Base-by-base conservation (phyloP, 345 rosid species). In the Linum usitatissimum region DNA sequence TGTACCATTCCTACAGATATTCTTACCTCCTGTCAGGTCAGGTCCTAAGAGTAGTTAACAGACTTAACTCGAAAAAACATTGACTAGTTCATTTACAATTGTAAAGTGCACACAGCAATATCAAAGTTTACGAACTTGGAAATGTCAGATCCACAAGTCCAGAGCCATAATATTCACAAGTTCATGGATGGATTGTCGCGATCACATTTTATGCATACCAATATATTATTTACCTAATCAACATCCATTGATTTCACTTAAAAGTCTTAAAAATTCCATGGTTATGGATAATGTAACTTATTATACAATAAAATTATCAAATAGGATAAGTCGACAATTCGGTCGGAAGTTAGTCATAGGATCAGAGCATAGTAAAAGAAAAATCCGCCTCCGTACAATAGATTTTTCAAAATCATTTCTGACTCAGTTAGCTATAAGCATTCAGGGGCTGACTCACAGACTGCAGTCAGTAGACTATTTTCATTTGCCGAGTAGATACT, bases 1-100 rank as follows among this genome's bases (percentile, higher is more conserved):
- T 84, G 70, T 84, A 84, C 88, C 88, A 84, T 72, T 81, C 88
- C 88, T 84, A 69, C 71, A 70, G 63, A 42, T 14, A 45, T 45
- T 45, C 51, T 45, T 15, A 15, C 51, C 15, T 45, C 15, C 51
- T 45, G 17, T 45, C 14, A 10, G 15, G 17, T 45, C 14, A 10
- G 15, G 51, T 45, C 51, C 51, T 45, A 45, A 45, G 51, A 45
- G 51, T 45, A 45, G 51, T 45, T 45, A 45, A 45, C 51, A 45
- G 51, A 12, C 51, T 45, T 6, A 45, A 45, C 10, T 15, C 14
- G 3, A 45, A 45, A 10, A 7, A 45, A 45, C 13, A 6, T 45
- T 45, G 3, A 45, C 17, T 45, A 45, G 15, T 45, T 45, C 13
- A 45, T 45, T 10, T 45, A 0, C 4, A 9, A 45, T 15, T 45